Percentiles rank a stretch among this genome's conserved stretches.
Conservation (phyloP, 768 basidiomycete species). For the Tremella yokohamensis region DNA sequence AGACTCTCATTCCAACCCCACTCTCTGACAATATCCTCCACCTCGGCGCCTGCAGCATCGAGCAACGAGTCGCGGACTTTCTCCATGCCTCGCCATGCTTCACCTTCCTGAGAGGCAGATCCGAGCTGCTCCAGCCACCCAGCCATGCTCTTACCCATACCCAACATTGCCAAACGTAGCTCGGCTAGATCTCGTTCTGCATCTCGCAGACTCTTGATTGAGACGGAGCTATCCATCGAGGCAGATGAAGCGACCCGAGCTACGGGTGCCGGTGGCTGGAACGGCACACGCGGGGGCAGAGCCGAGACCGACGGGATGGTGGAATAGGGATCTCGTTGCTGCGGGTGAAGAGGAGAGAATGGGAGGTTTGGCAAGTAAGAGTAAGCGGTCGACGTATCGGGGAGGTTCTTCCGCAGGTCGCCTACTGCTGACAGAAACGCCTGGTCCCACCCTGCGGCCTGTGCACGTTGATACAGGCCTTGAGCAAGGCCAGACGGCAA, state of each 20-base stretch:
- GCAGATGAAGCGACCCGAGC: constrained; percentile 6
- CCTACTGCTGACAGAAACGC: constrained; percentile 48
- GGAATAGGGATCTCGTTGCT: constrained; percentile 13
- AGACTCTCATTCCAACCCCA: constrained; percentile 46
- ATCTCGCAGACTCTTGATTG: constrained; percentile 31
- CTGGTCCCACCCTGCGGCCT: constrained; percentile 54
- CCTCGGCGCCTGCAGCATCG: constrained; percentile 38
- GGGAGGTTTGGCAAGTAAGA: constrained; percentile 42
- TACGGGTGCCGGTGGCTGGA: constrained; percentile 14
- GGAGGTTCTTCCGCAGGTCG: constrained; percentile 63
- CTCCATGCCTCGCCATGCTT: constrained; percentile 37
- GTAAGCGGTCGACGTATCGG: constrained; percentile 66
- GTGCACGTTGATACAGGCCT: constrained; percentile 47
- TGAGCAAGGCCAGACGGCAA: constrained; percentile 42
- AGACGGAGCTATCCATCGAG: constrained; percentile 21
- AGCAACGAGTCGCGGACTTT: constrained; percentile 38
- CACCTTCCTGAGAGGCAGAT: background rate
- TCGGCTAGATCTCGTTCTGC: constrained; percentile 49
- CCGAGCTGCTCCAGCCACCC: constrained; percentile 33
- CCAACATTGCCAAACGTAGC: constrained; percentile 45
- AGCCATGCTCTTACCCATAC: constrained; percentile 49
- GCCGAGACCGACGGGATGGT: constrained; percentile 29
- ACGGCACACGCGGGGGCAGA: constrained; percentile 19
- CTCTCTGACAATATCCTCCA: constrained; percentile 35
- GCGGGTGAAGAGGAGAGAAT: constrained; percentile 30